A percentile compares a stretch with the other conserved stretches of the same genome.
Evolutionary conservation across 192 early-diverging fungal species (phyloP).

Genomic region (Rhizoclosmatium globosum): DNA sequence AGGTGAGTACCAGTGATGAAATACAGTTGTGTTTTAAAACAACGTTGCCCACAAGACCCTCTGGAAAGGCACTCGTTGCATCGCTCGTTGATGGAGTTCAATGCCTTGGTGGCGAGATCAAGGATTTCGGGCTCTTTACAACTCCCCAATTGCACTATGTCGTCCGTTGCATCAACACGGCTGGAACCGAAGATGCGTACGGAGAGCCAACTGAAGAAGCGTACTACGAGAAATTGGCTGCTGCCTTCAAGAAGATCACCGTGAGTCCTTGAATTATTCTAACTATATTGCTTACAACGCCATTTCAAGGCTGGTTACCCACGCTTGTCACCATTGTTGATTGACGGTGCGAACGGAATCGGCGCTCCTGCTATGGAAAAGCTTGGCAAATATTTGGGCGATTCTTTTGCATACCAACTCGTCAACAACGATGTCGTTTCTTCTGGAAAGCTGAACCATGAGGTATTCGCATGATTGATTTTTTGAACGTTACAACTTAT

Average conservation of each 20-base stretch:
- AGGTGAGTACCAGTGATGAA: constrained; percentile 56
- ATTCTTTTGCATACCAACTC: constrained; percentile 73
- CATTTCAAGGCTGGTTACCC: constrained; percentile 71
- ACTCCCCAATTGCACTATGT: constrained; percentile 98
- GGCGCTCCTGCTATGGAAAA: constrained; percentile 90
- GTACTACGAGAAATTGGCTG: constrained; percentile 90
- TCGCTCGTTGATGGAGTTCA: constrained; percentile 85
- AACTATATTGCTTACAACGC: neutral
- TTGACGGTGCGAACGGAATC: constrained; percentile 97
- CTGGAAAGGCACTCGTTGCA: constrained; percentile 79
- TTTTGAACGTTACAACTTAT: neutral
- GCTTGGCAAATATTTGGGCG: constrained; percentile 70
- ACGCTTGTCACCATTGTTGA: constrained; percentile 70
- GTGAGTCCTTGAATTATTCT: constrained; percentile 49
- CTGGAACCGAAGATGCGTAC: constrained; percentile 75
- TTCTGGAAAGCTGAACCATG: constrained; percentile 83
- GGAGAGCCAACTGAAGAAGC: constrained; percentile 91
- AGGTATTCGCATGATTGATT: constrained; percentile 58
- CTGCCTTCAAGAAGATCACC: constrained; percentile 84
- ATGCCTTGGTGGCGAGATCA: constrained; percentile 71
- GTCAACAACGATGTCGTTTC: constrained; percentile 78
- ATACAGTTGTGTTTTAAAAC: neutral
- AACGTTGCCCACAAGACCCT: constrained; percentile 69
- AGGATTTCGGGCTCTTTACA: constrained; percentile 87
- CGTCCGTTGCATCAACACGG: constrained; percentile 87